phyloP scores from a whole-genome alignment of 305 asterid species.

The Euphrasia arctica region DNA sequence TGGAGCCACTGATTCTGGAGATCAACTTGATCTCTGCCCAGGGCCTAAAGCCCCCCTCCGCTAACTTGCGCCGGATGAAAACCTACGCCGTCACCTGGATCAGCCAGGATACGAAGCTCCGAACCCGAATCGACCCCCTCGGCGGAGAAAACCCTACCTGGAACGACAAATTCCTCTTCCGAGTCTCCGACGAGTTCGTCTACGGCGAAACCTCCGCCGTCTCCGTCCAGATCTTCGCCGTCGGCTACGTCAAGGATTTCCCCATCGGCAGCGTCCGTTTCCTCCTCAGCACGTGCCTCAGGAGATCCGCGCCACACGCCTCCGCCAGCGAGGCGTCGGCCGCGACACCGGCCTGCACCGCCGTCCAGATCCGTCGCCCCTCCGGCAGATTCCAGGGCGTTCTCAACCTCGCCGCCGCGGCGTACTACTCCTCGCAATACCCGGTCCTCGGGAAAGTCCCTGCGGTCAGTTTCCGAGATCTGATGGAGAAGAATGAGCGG shows the following conservation, averaged over 20 bases:
- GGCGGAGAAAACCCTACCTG: slow-evolving; percentile 81
- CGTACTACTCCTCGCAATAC: slow-evolving; percentile 48
- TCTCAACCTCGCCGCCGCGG: slow-evolving; percentile 69
- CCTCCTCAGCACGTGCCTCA: slow-evolving; percentile 53
- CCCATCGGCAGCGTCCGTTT: slow-evolving; percentile 76
- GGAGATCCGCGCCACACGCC: slow-evolving; percentile 11
- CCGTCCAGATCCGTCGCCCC: slow-evolving; percentile 83
- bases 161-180: slow-evolving; percentile 90
- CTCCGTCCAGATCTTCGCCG: slow-evolving; percentile 69
- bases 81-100: slow-evolving; percentile 82
- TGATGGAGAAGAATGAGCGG: slow-evolving; percentile 43
- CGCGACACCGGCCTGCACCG: slow-evolving; percentile 61
- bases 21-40: slow-evolving; percentile 90
- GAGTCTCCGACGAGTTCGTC: slow-evolving; percentile 55
- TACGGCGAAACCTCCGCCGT: slow-evolving; percentile 85
- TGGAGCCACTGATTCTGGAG: slow-evolving; percentile 70
- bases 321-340: slow-evolving; percentile 11
- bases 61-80: slow-evolving; percentile 57
- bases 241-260: slow-evolving; percentile 55
- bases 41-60: slow-evolving; percentile 59
- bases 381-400: slow-evolving; percentile 81
- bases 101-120: slow-evolving; percentile 58
- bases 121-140: slow-evolving; percentile 54
- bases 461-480: slow-evolving; percentile 63
- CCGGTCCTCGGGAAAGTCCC: slow-evolving; percentile 47